phyloP scores from a whole-genome alignment of 169 alveolate species.

The Eimeria zaria region DNA sequence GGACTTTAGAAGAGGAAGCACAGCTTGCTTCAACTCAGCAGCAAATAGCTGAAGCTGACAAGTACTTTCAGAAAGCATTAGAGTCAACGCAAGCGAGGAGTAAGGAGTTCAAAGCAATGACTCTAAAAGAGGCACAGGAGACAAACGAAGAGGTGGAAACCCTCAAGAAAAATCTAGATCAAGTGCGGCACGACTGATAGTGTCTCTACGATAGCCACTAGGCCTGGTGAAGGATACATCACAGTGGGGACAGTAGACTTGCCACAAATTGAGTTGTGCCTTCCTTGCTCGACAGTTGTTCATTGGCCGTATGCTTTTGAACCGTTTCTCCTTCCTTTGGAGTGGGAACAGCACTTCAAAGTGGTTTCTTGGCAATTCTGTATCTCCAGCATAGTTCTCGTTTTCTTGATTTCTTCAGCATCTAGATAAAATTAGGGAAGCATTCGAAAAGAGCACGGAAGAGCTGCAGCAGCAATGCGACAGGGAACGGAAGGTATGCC shows the following conservation, averaged over 20 bases:
- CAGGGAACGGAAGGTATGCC: conserved; percentile 8
- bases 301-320: neutral
- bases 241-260: neutral
- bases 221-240: neutral
- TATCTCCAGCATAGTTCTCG: neutral
- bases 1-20: conserved; percentile 13
- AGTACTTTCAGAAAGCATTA: conserved; percentile 25
- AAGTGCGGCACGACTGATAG: conserved; percentile 29
- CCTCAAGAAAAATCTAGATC: conserved; percentile 31
- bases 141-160: conserved; percentile 33
- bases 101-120: conserved; percentile 2
- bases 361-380: neutral
- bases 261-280: neutral
- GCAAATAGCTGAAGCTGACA: conserved; percentile 54
- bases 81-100: conserved; percentile 27
- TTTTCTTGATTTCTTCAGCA: conserved; percentile 33
- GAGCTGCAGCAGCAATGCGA: conserved; percentile 86
- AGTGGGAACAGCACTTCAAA: neutral
- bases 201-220: neutral
- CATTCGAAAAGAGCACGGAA: conserved; percentile 85
- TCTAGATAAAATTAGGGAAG: conserved; percentile 76
- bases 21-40: conserved; percentile 19
- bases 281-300: too few relatives aligned
- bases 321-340: neutral
- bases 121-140: conserved; percentile 28